These are phyloP conservation scores for Peronospora destructor DNA, from an alignment of 352 stramenopile species.

Conservation along the genomic window DNA sequence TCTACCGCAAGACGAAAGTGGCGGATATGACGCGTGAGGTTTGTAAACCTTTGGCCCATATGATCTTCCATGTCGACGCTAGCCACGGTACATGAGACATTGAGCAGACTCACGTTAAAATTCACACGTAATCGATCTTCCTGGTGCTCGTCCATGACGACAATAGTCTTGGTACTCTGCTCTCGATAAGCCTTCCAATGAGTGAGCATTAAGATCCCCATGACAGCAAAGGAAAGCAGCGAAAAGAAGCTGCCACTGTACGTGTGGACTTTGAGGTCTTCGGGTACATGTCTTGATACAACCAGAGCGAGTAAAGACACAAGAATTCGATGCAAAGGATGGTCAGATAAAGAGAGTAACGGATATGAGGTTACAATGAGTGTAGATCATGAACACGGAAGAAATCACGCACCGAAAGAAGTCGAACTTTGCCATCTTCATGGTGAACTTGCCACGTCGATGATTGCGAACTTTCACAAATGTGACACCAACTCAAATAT, in stretches of 20 bases:
- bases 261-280: slow-evolving; percentile 63
- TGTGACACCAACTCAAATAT: not conserved
- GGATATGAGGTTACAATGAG: not conserved
- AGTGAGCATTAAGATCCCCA: slow-evolving; percentile 44
- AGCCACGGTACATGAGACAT: slow-evolving; percentile 59
- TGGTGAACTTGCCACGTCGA: slow-evolving; percentile 10
- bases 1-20: slow-evolving; percentile 55
- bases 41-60: slow-evolving; percentile 68
- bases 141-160: slow-evolving; percentile 69
- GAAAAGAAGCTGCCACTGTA: slow-evolving; percentile 59
- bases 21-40: slow-evolving; percentile 75
- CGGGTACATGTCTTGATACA: slow-evolving; percentile 54
- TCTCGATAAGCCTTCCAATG: slow-evolving; percentile 52
- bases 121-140: slow-evolving; percentile 80
- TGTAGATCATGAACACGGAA: not conserved
- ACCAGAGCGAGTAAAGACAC: slow-evolving; percentile 11
- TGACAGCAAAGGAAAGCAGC: slow-evolving; percentile 52
- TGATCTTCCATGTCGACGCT: slow-evolving; percentile 78
- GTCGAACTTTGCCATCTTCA: slow-evolving; percentile 38
- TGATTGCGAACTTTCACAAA: slow-evolving; percentile 11
- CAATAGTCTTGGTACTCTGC: slow-evolving; percentile 42
- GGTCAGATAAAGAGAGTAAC: slow-evolving; percentile 3
- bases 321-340: slow-evolving; percentile 6
- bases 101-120: slow-evolving; percentile 78
- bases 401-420: slow-evolving; percentile 51